Evolutionary conservation across 2,329 filamentous ascomycete species (phyloP).

Genomic region (Leptographium procerum): DNA sequence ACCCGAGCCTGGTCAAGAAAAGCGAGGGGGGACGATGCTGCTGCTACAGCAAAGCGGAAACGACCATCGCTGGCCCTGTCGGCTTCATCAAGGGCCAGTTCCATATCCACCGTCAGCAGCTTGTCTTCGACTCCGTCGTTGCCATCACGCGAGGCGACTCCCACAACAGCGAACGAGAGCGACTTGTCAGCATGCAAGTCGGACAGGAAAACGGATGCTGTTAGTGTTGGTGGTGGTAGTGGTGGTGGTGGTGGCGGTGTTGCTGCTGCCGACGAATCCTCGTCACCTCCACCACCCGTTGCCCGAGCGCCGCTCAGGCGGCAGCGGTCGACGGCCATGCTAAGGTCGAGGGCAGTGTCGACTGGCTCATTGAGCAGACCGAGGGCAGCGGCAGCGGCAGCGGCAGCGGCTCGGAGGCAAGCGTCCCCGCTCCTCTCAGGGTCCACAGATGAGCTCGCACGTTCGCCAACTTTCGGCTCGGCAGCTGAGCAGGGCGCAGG

Average conservation of each 20-base stretch:
- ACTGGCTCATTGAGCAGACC: not conserved
- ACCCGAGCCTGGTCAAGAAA: slow-evolving; percentile 2
- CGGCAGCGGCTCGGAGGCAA: slow-evolving; percentile 14
- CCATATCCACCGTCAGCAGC: slow-evolving; percentile 28
- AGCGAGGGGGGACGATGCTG: not conserved
- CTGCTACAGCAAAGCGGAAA: not conserved
- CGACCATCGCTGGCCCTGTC: not conserved
- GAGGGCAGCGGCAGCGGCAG: no score
- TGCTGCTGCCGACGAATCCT: not conserved
- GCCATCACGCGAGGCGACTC: slow-evolving; percentile 6
- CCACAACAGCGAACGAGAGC: slow-evolving; percentile 9
- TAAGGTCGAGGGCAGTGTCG: slow-evolving; percentile 10
- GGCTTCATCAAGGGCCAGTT: slow-evolving; percentile 1
- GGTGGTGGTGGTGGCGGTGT: not conserved
- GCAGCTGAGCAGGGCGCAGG: slow-evolving; percentile 18
- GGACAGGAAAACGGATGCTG: not conserved
- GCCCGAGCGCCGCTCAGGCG: not conserved
- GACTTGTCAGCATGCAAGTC: slow-evolving; percentile 3
- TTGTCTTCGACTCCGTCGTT: slow-evolving; percentile 26
- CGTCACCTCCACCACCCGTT: not conserved
- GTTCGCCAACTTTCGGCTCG: slow-evolving; percentile 20
- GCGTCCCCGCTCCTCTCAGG: slow-evolving; percentile 14
- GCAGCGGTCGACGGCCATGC: slow-evolving; percentile 10
- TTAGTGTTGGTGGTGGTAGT: no score
- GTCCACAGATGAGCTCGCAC: slow-evolving; percentile 38